Evolutionary conservation across 345 rosid genomes (phyloP).

Genomic region (Eucalyptus sp.): DNA sequence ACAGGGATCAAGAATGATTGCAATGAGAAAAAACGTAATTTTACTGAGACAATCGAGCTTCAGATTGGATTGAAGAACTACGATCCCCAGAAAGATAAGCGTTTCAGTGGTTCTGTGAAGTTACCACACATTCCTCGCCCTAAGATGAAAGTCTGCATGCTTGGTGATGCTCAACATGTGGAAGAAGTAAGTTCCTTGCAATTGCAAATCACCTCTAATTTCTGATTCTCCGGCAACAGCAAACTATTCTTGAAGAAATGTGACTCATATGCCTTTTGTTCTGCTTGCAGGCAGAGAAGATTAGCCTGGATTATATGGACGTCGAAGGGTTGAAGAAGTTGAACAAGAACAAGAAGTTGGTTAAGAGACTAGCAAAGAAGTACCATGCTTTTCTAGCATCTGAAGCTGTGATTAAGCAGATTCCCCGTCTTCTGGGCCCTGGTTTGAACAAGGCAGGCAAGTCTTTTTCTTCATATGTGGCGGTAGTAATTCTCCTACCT

Average conservation of each 20-base stretch:
- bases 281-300: constrained; percentile 49
- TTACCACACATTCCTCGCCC: constrained; percentile 57
- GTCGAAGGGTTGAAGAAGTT: constrained; percentile 67
- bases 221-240: neutral
- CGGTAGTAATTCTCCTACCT: neutral
- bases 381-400: constrained; percentile 76
- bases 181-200: constrained; percentile 29
- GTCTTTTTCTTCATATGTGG: neutral
- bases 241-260: neutral
- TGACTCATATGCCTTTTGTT: neutral
- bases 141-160: constrained; percentile 63
- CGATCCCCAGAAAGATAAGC: constrained; percentile 70
- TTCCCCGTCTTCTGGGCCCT: constrained; percentile 77
- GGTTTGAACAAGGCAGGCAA: constrained; percentile 94
- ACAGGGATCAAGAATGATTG: constrained; percentile 17
- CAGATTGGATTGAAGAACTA: constrained; percentile 78
- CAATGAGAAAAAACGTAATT: constrained; percentile 48
- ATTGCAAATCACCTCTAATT: neutral
- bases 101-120: constrained; percentile 58
- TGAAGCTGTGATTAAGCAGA: constrained; percentile 77
- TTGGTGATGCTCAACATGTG: constrained; percentile 61
- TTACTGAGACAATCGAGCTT: constrained; percentile 66
- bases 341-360: constrained; percentile 76
- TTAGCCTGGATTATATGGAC: constrained; percentile 61
- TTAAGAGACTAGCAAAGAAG: constrained; percentile 73